phyloP scores from a whole-genome alignment of 1,284 basidiomycete species.

The Peniophora sp. region DNA sequence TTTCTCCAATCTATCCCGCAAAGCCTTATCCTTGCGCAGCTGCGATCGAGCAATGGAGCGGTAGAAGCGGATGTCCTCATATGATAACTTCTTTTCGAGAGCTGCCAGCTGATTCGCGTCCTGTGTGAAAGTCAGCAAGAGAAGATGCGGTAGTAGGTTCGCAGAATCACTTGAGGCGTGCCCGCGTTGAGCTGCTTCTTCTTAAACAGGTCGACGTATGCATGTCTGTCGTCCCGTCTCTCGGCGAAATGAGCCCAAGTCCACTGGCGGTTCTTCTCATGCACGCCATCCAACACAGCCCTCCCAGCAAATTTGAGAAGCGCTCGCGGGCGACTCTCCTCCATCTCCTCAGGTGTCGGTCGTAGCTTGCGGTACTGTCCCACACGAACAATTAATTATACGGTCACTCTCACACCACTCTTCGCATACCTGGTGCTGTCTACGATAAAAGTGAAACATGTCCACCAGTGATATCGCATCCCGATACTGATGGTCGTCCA shows the following conservation, averaged over 20 bases:
- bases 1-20: constrained; percentile 61
- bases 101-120: constrained; percentile 55
- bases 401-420: too few species aligned
- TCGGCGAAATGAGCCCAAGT: constrained; percentile 90
- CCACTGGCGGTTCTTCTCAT: constrained; percentile 82
- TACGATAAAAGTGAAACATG: constrained; percentile 94
- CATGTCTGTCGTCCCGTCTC: constrained; percentile 78
- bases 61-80: constrained; percentile 97
- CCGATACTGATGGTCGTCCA: constrained; percentile 95
- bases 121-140: constrained; percentile 26
- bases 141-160: neutral
- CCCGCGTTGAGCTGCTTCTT: constrained; percentile 58
- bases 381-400: constrained; percentile 6
- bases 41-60: constrained; percentile 91
- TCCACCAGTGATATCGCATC: constrained; percentile 92
- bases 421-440: constrained; percentile 71
- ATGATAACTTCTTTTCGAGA: constrained; percentile 80
- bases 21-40: constrained; percentile 77
- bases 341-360: constrained; percentile 56
- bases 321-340: constrained; percentile 62
- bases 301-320: constrained; percentile 76
- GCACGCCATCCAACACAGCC: constrained; percentile 83
- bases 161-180: constrained; percentile 33
- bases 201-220: constrained; percentile 87
- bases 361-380: constrained; percentile 81